These are phyloP conservation scores for Dioscorea zingiberensis DNA, from an alignment of 106 monocot genomes.

Conservation along the genomic window DNA sequence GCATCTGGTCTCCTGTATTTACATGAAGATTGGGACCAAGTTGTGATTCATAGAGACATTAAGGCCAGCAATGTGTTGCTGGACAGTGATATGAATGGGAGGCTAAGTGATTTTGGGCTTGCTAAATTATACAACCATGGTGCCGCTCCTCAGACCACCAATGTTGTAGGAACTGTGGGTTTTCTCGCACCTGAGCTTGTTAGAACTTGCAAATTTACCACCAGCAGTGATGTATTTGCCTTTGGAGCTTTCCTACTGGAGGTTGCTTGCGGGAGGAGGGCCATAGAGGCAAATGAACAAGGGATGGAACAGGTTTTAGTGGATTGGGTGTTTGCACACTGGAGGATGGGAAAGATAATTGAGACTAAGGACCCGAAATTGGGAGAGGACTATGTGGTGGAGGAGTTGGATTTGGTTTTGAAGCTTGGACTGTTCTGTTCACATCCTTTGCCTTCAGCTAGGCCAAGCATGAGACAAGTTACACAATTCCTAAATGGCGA, in stretches of 20 bases:
- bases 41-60: slow-evolving; percentile 5
- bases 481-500: background rate
- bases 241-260: slow-evolving; percentile 10
- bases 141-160: slow-evolving; percentile 3
- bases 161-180: slow-evolving; percentile 9
- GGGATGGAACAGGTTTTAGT: slow-evolving; percentile 7
- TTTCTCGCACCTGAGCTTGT: slow-evolving; percentile 7
- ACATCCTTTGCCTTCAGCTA: background rate
- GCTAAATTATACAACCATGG: slow-evolving; percentile 7
- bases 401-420: slow-evolving; percentile 1
- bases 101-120: slow-evolving; percentile 9
- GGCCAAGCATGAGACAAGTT: slow-evolving; percentile 2
- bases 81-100: slow-evolving; percentile 8
- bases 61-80: slow-evolving; percentile 12
- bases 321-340: slow-evolving; percentile 3
- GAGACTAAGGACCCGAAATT: background rate
- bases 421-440: slow-evolving; percentile 1
- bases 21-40: slow-evolving; percentile 10
- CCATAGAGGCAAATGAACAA: background rate
- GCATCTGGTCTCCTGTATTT: slow-evolving; percentile 9
- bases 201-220: background rate
- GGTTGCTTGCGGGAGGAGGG: slow-evolving; percentile 9
- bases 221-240: slow-evolving; percentile 3
- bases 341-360: background rate
- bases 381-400: background rate